Evolutionary conservation across 768 basidiomycete genomes (phyloP).

Genomic region (Phanerochaete carnosa): DNA sequence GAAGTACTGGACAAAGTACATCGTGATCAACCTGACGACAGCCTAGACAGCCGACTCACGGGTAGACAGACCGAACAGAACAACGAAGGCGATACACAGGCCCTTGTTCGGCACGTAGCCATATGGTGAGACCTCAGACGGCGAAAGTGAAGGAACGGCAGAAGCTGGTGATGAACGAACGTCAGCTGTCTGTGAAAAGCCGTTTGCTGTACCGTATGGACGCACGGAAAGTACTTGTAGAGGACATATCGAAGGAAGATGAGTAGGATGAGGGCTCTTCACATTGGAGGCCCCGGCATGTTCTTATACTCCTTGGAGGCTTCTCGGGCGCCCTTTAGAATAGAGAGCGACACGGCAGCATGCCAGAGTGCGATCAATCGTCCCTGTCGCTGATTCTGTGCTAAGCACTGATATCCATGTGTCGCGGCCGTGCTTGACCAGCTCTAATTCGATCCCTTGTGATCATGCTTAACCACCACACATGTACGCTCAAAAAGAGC

Average conservation of each 20-base stretch:
- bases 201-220: background rate
- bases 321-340: background rate
- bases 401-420: too few relatives aligned
- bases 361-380: too few relatives aligned
- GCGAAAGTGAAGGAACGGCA: background rate
- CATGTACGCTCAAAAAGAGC: too few relatives aligned
- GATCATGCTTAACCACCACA: too few relatives aligned
- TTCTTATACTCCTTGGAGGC: background rate
- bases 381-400: too few relatives aligned
- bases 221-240: background rate
- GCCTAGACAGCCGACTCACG: slow-evolving; percentile 26
- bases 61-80: slow-evolving; percentile 38
- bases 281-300: background rate
- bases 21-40: background rate
- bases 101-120: slow-evolving; percentile 38
- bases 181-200: background rate
- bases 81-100: slow-evolving; percentile 36
- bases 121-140: slow-evolving; percentile 29
- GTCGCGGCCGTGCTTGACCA: too few relatives aligned
- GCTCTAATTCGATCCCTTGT: too few relatives aligned
- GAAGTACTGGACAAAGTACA: slow-evolving; percentile 33
- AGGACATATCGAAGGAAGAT: background rate
- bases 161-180: background rate
- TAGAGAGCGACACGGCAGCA: background rate
- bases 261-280: background rate